Base-by-base conservation (phyloP, 1,139 yeast species). In the Hemisphaericaspora xylofermentans region DNA sequence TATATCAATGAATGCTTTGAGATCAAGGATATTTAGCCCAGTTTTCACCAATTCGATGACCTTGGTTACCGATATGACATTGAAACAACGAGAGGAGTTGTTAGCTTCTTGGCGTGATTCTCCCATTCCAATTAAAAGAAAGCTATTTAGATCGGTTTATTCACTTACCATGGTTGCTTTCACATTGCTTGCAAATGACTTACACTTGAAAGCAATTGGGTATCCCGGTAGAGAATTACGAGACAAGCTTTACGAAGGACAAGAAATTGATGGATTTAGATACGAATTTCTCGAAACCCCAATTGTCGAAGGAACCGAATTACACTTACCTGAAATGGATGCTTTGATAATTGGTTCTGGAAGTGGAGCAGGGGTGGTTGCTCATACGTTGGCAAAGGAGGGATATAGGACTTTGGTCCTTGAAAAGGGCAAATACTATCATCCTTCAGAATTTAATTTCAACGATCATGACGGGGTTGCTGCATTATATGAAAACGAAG, bases 271-370 rank as follows among this genome's bases (percentile, higher is more conserved):
- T 43, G 50, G 51, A 1, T 67, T 58, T 46, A 51, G 48, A 27
- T 71, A 68, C 47, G 44, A 52, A 3, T 62, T 72, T 66, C 47
- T 62, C 44, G 58, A 53, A 2, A 60, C 66, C 32, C 76, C 75
- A 6, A 49, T 42, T 2, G 43, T 49, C 8, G 62, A 64, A 12
- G 63, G 63, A 7, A 45, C 57, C 13, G 72, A 65, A 42, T 57
- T 72, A 38, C 56, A 63, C 39, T 46, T 71, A 35, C 72, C 74
- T 4, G 61, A 68, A 16, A 54, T 66, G 32, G 70, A 78, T 48
- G 82, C 64, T 5, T 60, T 76, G 17, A 67, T 79, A 35, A 64
- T 79, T 35, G 85, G 85, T 3, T 74, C 81, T 4, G 85, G 85
- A 2, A 61, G 77, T 14, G 81, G 82, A 3, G 78, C 81, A 1